These are phyloP conservation scores for Kwoniella shivajii DNA, from an alignment of 1,284 basidiomycete species.

Conservation along the genomic window DNA sequence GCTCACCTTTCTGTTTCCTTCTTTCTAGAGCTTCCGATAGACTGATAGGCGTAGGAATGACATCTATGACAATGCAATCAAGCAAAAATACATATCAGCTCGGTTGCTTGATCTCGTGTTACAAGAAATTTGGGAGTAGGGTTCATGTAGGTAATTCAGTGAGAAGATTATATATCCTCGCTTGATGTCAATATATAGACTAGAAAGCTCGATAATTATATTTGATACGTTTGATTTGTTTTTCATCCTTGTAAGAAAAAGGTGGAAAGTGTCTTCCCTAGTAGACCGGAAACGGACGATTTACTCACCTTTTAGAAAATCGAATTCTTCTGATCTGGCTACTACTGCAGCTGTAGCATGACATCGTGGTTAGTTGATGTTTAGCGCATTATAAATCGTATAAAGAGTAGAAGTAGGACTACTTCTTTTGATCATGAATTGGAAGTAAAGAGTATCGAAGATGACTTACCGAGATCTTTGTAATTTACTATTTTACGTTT, in stretches of 20 bases:
- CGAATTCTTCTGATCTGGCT: constrained; percentile 47
- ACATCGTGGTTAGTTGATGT: neutral
- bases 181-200: constrained; percentile 18
- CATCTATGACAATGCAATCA: constrained; percentile 35
- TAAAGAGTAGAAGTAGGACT: too few relatives aligned
- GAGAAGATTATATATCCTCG: constrained; percentile 50
- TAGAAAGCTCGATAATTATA: constrained; percentile 21
- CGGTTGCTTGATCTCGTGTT: neutral
- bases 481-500: constrained; percentile 54
- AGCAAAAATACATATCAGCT: constrained; percentile 3
- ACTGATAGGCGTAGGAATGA: constrained; percentile 45
- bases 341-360: constrained; percentile 36
- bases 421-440: neutral
- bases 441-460: neutral
- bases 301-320: constrained; percentile 49
- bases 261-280: neutral
- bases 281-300: neutral
- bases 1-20: constrained; percentile 39
- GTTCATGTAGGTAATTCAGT: constrained; percentile 43
- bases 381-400: too few relatives aligned
- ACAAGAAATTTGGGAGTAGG: neutral
- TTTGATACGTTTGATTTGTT: constrained; percentile 37
- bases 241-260: constrained; percentile 25
- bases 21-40: constrained; percentile 47
- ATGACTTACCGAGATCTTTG: constrained; percentile 49